A percentile compares a stretch with the other conserved stretches of the same genome.
These are phyloP conservation scores for Cercis canadensis DNA, from an alignment of 306 rosid genomes.

Conservation along the genomic window DNA sequence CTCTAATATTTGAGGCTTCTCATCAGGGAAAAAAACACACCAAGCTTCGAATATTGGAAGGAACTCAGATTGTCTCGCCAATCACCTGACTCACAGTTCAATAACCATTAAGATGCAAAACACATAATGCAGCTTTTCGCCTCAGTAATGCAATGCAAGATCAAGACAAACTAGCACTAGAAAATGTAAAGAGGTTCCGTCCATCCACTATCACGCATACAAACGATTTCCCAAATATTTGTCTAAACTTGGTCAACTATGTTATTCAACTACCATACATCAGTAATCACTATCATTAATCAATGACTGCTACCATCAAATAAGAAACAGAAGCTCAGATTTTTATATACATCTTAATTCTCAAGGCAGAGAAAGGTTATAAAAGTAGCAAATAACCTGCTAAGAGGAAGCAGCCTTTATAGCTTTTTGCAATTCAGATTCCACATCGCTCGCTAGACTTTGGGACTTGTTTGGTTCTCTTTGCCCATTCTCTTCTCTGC, in stretches of 20 bases:
- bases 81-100: not conserved
- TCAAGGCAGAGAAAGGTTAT: conserved; percentile 23
- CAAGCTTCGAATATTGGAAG: not conserved
- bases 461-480: conserved; percentile 50
- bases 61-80: not conserved
- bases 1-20: too few species aligned
- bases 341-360: conserved; percentile 42
- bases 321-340: conserved; percentile 25
- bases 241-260: not conserved
- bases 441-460: conserved; percentile 55
- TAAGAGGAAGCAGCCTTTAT: conserved; percentile 75
- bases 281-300: not conserved
- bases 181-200: not conserved
- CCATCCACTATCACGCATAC: not conserved
- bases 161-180: conserved; percentile 17
- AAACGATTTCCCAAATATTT: not conserved
- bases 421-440: conserved; percentile 87
- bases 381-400: conserved; percentile 44
- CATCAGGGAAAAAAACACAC: too few species aligned
- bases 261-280: conserved; percentile 11
- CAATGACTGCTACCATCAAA: conserved; percentile 4
- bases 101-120: not conserved
- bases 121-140: conserved; percentile 20
- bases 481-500: conserved; percentile 53
- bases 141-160: not conserved